Evolutionary conservation across 1,139 yeast genomes (phyloP).

Genomic region (Eremothecium coryli): DNA sequence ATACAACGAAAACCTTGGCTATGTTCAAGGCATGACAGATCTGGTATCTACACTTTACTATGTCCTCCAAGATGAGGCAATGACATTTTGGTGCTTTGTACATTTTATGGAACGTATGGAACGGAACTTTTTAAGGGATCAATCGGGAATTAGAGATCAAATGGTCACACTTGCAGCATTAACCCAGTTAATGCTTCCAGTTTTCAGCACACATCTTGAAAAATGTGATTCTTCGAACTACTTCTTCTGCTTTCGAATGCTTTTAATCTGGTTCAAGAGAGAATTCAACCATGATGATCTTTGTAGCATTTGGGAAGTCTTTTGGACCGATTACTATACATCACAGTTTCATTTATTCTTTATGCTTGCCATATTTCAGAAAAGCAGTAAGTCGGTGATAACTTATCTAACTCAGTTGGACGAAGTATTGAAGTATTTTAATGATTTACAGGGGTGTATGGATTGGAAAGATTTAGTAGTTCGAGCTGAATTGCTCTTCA

Average conservation of each 20-base stretch:
- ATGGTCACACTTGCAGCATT: conserved; percentile 74
- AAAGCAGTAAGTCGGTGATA: conserved; percentile 70
- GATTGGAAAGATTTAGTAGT: conserved; percentile 66
- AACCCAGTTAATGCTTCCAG: conserved; percentile 82
- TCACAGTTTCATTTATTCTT: conserved; percentile 83
- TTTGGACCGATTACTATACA: conserved; percentile 80
- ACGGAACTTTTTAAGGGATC: conserved; percentile 82
- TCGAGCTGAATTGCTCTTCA: conserved; percentile 72
- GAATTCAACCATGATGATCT: conserved; percentile 81
- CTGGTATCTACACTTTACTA: conserved; percentile 79
- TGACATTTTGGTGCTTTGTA: conserved; percentile 83
- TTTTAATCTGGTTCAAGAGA: conserved; percentile 89
- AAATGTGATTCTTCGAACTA: conserved; percentile 83
- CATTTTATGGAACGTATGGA: conserved; percentile 94
- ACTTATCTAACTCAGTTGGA: conserved; percentile 71
- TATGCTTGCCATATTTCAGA: conserved; percentile 79
- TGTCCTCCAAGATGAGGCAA: conserved; percentile 63
- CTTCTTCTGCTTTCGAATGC: conserved; percentile 90
- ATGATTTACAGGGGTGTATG: conserved; percentile 72
- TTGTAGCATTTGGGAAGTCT: conserved; percentile 74
- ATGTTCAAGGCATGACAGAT: conserved; percentile 98
- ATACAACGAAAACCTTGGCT: conserved; percentile 74
- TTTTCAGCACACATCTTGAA: conserved; percentile 69
- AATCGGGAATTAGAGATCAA: conserved; percentile 86
- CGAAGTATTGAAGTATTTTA: conserved; percentile 85